Evolutionary conservation across 2,329 filamentous ascomycete species (phyloP).

Genomic region (Catunica adiposa): DNA sequence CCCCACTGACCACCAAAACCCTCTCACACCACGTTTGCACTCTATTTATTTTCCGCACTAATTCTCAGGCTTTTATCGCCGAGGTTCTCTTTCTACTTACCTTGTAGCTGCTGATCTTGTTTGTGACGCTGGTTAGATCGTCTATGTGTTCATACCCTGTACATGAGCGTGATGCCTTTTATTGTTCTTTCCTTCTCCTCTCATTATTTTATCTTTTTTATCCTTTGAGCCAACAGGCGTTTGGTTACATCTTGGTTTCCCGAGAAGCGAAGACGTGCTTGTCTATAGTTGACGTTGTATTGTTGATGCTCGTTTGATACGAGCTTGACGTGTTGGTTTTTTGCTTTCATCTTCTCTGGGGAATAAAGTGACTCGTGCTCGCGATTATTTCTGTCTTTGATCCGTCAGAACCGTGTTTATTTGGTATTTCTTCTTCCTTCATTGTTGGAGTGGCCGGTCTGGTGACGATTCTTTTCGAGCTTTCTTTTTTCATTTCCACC

Average conservation of each 20-base stretch:
- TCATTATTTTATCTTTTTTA: constrained; percentile 2
- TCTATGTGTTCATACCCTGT: too few relatives aligned
- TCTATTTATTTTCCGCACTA: neutral
- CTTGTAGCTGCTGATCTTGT: too few relatives aligned
- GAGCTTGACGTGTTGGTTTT: neutral
- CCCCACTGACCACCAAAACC: neutral
- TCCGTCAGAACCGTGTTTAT: too few relatives aligned
- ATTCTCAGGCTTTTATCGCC: too few relatives aligned
- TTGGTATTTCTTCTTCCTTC: constrained; percentile 11
- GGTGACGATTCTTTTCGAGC: neutral
- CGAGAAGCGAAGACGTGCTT: neutral
- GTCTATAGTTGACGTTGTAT: neutral
- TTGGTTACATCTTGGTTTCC: constrained; percentile 7
- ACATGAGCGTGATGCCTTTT: too few relatives aligned
- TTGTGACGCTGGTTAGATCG: too few relatives aligned
- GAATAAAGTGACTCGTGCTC: neutral
- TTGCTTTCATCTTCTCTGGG: neutral
- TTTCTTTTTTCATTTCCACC: neutral
- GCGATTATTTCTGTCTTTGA: too few relatives aligned
- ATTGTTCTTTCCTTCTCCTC: neutral
- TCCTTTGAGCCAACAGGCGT: neutral
- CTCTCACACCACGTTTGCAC: neutral
- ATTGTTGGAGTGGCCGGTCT: neutral
- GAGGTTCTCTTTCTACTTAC: too few relatives aligned
- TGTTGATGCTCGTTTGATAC: neutral